Base-by-base conservation (phyloP, 805 yeast genomes). In the Hanseniaspora clermontiae region DNA sequence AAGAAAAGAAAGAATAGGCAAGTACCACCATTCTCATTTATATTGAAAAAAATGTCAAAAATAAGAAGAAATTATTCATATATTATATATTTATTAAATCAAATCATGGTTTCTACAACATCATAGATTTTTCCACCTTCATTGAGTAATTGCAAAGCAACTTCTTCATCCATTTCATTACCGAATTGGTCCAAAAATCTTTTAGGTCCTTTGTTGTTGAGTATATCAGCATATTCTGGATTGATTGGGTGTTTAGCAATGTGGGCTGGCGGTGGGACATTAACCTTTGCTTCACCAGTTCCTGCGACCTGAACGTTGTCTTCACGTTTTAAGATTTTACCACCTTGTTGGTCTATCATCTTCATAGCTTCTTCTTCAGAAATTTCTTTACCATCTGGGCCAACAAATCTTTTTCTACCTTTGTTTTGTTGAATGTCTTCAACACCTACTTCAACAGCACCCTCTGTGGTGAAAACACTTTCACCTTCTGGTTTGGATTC, bases 101-200 rank as follows among this genome's bases (percentile, higher is more conserved):
- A 20, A 10, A 40, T 43, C 17, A 24, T 40, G 32, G 51, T 36
- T 17, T 59, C 51, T 52, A 59, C 58, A 51, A 61, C 60, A 48
- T 60, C 60, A 7, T 57, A 27, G 49, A 61, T 59, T 31, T 58
- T 54, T 34, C 64, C 68, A 55, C 68, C 67, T n/a, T 64, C 62
- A 19, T 63, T 59, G 32, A 67, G 54, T 17, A 66, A 46, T 34
- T 55, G 59, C 54, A 62, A 64, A n/a, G 65, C 72, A 47, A 61
- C 64, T 36, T 65, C 70, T n/a, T 65, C 62, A 49, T 66, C 67
- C 49, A 73, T 49, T 42, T 62, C 63, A 55, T 73, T 70, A 46
- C 76, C 76, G 49, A 68, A 57, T 53, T 66, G 68, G 55, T 72
- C 76, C 27, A 68, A 63, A 58, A 71, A 73, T 43, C 66, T 68